Conservation (phyloP, 305 asterid genomes). For the Fraxinus paxiana region DNA sequence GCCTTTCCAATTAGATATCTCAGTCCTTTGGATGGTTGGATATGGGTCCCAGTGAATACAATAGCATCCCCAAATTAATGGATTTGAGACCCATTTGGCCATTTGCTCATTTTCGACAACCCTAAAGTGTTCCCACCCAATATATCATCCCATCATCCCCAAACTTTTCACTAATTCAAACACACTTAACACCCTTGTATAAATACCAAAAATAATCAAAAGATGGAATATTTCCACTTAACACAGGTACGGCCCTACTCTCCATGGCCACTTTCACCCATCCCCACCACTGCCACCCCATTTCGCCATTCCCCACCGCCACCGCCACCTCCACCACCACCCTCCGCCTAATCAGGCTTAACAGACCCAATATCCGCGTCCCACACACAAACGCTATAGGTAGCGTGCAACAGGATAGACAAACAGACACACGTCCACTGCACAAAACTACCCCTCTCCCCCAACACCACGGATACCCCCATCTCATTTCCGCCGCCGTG, state of each 20-base stretch:
- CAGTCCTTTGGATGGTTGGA: neutral
- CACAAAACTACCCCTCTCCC: slow-evolving; percentile 1
- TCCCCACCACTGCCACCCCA: slow-evolving; percentile 21
- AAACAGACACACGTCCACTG: neutral
- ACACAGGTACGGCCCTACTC: neutral
- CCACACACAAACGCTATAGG: neutral
- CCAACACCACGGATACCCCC: slow-evolving; percentile 29
- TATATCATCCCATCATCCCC: neutral
- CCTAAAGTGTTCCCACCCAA: neutral
- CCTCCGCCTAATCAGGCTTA: slow-evolving; percentile 13
- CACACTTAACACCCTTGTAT: neutral
- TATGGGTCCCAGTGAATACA: neutral
- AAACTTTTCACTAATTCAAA: neutral
- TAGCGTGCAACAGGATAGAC: neutral
- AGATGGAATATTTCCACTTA: neutral
- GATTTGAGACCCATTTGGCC: neutral
- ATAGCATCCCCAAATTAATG: neutral
- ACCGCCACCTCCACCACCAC: neutral
- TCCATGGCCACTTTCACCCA: slow-evolving; percentile 38
- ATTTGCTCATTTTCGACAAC: neutral
- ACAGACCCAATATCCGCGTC: neutral
- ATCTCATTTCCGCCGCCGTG: slow-evolving; percentile 49
- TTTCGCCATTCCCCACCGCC: slow-evolving; percentile 23
- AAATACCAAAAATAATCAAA: neutral
- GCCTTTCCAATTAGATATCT: neutral